A percentile compares a stretch with the other conserved stretches of the same genome.
Evolutionary conservation across 108 stramenopile species (phyloP).

Genomic region (Cyclostephanos invisitatus): DNA sequence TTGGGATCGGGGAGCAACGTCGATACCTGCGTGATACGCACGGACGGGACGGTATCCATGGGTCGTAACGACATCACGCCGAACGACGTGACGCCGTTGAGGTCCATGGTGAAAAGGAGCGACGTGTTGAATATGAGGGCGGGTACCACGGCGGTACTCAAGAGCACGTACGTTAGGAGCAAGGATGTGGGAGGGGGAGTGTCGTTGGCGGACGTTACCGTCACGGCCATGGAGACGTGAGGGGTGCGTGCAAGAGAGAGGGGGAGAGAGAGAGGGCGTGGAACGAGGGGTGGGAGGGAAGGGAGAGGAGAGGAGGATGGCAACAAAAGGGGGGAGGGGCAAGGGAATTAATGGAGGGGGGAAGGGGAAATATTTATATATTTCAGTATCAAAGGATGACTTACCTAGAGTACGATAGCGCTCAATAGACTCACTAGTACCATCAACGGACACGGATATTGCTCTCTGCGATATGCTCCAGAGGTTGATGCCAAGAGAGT

Average conservation of each 20-base stretch:
- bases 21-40: conserved; percentile 94
- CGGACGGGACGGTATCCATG: conserved; percentile 66
- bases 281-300: neutral
- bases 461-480: no score
- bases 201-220: conserved; percentile 64
- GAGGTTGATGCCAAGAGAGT: no score
- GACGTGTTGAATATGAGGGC: conserved; percentile 61
- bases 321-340: neutral
- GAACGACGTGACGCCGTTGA: conserved; percentile 71
- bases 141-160: conserved; percentile 81
- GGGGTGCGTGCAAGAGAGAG: neutral
- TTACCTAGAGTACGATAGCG: no score
- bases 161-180: conserved; percentile 48
- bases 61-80: conserved; percentile 77
- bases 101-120: conserved; percentile 62
- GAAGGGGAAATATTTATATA: no score
- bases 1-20: conserved; percentile 93
- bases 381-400: no score
- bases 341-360: no score
- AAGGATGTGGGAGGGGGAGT: conserved; percentile 40
- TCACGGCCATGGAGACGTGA: conserved; percentile 58
- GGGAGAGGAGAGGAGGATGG: neutral
- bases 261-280: neutral
- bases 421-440: no score
- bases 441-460: no score